phyloP scores from a whole-genome alignment of 371 early-diverging fungal species.

The Gilbertella persicaria region DNA sequence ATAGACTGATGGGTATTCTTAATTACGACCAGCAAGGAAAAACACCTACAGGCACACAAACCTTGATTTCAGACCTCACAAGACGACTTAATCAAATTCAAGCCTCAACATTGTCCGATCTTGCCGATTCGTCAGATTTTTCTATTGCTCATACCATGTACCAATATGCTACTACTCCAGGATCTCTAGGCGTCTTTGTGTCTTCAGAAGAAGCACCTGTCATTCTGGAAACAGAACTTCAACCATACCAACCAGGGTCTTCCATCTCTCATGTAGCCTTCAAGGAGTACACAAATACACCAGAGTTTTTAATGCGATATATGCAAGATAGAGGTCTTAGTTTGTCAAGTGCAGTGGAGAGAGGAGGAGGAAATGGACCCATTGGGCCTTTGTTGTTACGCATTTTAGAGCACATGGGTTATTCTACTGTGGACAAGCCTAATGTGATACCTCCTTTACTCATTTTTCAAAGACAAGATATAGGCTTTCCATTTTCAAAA shows the following conservation, averaged over 20 bases:
- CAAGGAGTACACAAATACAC: constrained; percentile 29
- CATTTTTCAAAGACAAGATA: not conserved
- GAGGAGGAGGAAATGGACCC: constrained; percentile 22
- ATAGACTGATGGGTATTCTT: constrained; percentile 6
- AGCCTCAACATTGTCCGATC: constrained; percentile 1
- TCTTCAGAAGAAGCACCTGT: constrained; percentile 3
- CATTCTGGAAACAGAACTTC: constrained; percentile 35
- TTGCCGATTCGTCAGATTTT: constrained; percentile 16
- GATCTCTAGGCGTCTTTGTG: constrained; percentile 8
- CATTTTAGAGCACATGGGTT: constrained; percentile 41
- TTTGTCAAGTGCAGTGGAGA: constrained; percentile 17
- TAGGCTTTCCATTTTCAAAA: too few species aligned
- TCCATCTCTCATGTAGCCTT: constrained; percentile 57
- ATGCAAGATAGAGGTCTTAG: constrained; percentile 37
- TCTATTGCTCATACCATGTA: constrained; percentile 14
- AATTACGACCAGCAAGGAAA: not conserved
- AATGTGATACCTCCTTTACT: constrained; percentile 4
- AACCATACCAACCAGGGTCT: constrained; percentile 43
- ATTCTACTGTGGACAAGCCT: constrained; percentile 13
- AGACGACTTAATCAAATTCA: constrained; percentile 11
- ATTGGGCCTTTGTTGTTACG: constrained; percentile 36
- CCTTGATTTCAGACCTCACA: constrained; percentile 4
- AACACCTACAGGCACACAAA: not conserved
- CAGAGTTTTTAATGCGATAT: constrained; percentile 61
- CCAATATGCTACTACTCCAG: constrained; percentile 9